Percentiles rank a stretch among this genome's conserved stretches.
These are phyloP conservation scores for Quercus variabilis DNA, from an alignment of 306 rosid species.

Conservation along the genomic window DNA sequence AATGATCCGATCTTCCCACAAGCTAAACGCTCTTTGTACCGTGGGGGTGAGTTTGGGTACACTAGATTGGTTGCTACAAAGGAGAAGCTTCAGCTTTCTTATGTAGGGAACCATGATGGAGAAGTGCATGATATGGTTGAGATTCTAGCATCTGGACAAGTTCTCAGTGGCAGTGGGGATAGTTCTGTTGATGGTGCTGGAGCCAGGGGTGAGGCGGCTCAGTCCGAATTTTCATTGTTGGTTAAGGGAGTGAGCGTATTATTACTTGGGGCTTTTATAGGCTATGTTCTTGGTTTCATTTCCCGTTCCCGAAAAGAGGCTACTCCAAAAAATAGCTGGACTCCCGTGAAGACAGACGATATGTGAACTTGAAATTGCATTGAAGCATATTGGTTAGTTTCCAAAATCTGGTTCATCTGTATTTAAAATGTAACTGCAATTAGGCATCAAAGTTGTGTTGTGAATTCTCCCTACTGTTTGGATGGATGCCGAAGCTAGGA, in stretches of 20 bases:
- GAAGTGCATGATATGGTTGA: constrained; percentile 44
- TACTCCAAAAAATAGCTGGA: constrained; percentile 43
- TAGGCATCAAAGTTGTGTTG: constrained; percentile 16
- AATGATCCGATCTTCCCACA: constrained; percentile 76
- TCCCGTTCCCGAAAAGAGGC: constrained; percentile 51
- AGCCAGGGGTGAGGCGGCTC: not conserved
- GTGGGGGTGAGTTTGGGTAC: constrained; percentile 90
- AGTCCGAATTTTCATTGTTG: constrained; percentile 26
- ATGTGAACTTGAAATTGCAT: constrained; percentile 10
- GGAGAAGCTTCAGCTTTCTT: constrained; percentile 44
- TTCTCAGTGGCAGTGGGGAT: constrained; percentile 26
- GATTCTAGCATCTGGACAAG: constrained; percentile 52
- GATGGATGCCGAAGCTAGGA: constrained; percentile 47
- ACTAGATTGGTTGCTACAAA: constrained; percentile 64
- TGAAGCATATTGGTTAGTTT: constrained; percentile 4
- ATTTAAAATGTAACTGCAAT: constrained; percentile 7
- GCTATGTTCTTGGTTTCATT: constrained; percentile 65
- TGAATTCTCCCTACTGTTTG: constrained; percentile 1
- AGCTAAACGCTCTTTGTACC: constrained; percentile 63
- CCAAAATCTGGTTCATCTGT: not conserved
- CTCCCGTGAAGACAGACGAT: constrained; percentile 71
- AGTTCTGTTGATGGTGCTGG: constrained; percentile 6
- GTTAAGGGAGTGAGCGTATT: constrained; percentile 45
- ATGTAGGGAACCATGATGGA: constrained; percentile 58
- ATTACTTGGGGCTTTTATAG: constrained; percentile 65